Base-by-base conservation (phyloP, 805 yeast genomes). In the Yamadazyma endophytica region DNA sequence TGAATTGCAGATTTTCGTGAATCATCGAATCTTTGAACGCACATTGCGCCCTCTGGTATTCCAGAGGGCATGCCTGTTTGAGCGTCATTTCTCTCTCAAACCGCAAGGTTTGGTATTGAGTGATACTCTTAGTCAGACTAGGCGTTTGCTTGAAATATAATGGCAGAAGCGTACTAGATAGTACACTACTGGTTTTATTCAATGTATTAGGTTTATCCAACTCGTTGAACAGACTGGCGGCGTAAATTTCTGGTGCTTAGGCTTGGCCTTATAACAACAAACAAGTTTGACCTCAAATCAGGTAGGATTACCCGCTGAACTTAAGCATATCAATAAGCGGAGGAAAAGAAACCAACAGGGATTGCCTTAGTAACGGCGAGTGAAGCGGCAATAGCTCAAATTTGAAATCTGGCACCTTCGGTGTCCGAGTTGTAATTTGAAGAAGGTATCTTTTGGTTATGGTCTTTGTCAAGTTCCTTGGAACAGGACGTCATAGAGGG, bases 1-100 rank as follows among this genome's bases (percentile, higher is more conserved):
- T 58, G 66, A 50, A 47, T 54, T 34, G 38, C 38, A 34, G 38
- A 34, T 30, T 29, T 34, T 34, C 38, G 38, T 34, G 38, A 29
- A 34, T 61, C 68, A 61, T 58, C 61, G 63, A 61, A 58, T 58
- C 57, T 60, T 61, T 58, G 65, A 61, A 61, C 67, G 64, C 68
- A 61, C 65, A 60, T 61, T 61, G 67, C 66, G 54, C 66, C 59
- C 54, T 53, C 40, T 50, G 63, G 61, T 53, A 55, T 33, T 33
- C 34, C 29, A 31, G 17, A 21, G 36, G 32, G 36, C 24, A 33
- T 21, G 31, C 31, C 31, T 57, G 61, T 56, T 52, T 53, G 64
- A 56, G 65, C 60, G 64, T 56, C 61, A 53, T 54, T 54, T 52
- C 56, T 50, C 46, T 49, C 24, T 30, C 33, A 30, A 30, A 30